Evolutionary conservation across 1,139 yeast genomes (phyloP).

Genomic region (Hansenula lynferdii): DNA sequence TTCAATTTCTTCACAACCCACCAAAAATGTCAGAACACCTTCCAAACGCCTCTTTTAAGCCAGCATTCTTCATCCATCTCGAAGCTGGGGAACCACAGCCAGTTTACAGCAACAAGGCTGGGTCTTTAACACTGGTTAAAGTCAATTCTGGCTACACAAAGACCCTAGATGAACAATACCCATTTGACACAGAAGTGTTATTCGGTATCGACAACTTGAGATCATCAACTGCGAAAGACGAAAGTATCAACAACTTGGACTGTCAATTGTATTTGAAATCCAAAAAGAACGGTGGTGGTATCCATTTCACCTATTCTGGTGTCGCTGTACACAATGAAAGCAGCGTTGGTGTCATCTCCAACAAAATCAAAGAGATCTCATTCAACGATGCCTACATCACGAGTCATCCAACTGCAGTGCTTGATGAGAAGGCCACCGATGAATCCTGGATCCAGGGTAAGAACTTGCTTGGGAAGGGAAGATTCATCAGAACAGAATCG

Average conservation of each 20-base stretch:
- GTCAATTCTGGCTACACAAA: conserved; percentile 31
- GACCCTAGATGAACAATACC: conserved; percentile 27
- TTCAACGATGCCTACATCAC: conserved; percentile 45
- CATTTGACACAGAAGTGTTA: conserved; percentile 29
- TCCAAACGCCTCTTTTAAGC: conserved; percentile 23
- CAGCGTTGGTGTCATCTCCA: conserved; percentile 31
- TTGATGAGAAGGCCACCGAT: conserved; percentile 37
- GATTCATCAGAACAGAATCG: conserved; percentile 41
- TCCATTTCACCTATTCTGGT: conserved; percentile 42
- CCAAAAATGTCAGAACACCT: conserved; percentile 2
- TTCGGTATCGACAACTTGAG: conserved; percentile 46
- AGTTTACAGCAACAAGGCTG: conserved; percentile 18
- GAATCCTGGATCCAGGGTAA: conserved; percentile 43
- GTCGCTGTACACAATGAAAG: conserved; percentile 34
- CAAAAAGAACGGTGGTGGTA: conserved; percentile 32
- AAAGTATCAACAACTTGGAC: conserved; percentile 30
- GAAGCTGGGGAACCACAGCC: conserved; percentile 23
- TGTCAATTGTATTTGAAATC: conserved; percentile 44
- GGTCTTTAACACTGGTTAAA: conserved; percentile 20
- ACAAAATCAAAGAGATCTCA: conserved; percentile 26
- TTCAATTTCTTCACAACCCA: no score
- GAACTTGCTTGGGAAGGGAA: conserved; percentile 48
- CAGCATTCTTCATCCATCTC: conserved; percentile 30
- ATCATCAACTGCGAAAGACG: conserved; percentile 28
- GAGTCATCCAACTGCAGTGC: conserved; percentile 36